Base-by-base conservation (phyloP, 2,329 filamentous ascomycete genomes). In the Blastomyces parvus region DNA sequence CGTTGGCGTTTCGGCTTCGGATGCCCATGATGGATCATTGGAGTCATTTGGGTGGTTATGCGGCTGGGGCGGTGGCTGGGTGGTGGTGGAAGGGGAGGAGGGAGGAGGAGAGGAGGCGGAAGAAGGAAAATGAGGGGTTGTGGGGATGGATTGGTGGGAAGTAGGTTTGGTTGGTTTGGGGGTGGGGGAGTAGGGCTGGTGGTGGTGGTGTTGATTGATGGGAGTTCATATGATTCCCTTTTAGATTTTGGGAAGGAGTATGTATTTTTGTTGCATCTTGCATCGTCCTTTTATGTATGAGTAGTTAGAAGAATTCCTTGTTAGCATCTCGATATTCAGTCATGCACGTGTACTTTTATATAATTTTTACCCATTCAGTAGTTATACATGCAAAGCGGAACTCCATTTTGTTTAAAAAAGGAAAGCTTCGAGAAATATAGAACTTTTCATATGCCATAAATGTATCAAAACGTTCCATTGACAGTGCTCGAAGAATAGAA, bases 41-140 rank as follows among this genome's bases (percentile, higher is more conserved):
- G 62, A 75, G 77, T 17, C 78, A 80, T 69, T 67, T 79, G 42
- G 76, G 76, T 33, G 78, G 78, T 0, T 77, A 77, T 64, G 66
- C 74, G 5, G 68, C 72, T 6, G 78, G 78, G 52, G 68, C 71
- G 1, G 66, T 69, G 19, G 67, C 67, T n/a, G 72, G 70, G 50
- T 65, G 66, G 44, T 50, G 66, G 30, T 67, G 65, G 64, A 69
- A 68, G 59, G 64, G 67, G 62, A 68, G 66, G 55, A 42, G 56
- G 42, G 67, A 66, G n/a, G 63, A 61, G 33, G 64, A 66, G 61
- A 66, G 53, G 57, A 66, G 63, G 55, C 64, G 50, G 62, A 65
- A 58, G 30, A 58, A 46, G 59, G 57, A 66, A 40, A 64, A 66
- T 52, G 65, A 63, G 56, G 38, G 65, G 57, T 61, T 60, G 17